Base-by-base conservation (phyloP, 2,329 filamentous ascomycete species). In the Bipolaris bicolor region DNA sequence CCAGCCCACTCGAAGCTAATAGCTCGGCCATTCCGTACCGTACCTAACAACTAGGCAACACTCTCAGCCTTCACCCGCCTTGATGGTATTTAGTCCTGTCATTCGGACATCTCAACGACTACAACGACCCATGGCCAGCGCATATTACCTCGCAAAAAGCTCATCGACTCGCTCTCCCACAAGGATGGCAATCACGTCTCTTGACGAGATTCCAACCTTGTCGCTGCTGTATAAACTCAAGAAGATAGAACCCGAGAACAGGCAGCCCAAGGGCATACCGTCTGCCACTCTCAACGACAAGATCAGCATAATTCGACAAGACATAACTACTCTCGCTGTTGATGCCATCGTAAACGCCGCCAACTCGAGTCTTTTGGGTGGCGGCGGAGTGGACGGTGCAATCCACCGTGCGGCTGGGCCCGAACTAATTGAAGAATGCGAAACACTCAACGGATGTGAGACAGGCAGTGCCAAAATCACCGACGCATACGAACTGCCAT, bases 311-410 rank as follows among this genome's bases (percentile, higher is more conserved):
- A 82, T 92, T 63, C 84, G 86, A 55, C 86, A 86, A 65, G 92
- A 97, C 75, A 96, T 98, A 76, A 97, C 93, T 13, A 87, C 82
- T 13, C 85, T 98, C 3, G 75, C 83, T 31, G 83, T 92, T 44
- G 91, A 92, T 70, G 89, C 90, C 62, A 95, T 97, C 66, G 93
- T 98, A 75, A 98, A 98, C 75, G 94, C 95, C 1, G 94, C 95
- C 43, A 98, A 98, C 76, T 78, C 77, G 9, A 84, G 83, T 1
- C 85, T 98, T 0, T 82, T 90, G 0, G 92, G 93, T 52, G 95
- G 95, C 51, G 92, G 92, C n/a, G 95, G 95, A 34, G 92, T 98
- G 15, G 81, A 83, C 55, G 81, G 81, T 37, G 80, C 92, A 26
- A 97, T 98, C 67, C 95, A 98, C 75, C 77, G 83, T 29, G 92